Evolutionary conservation across 148 eudicot genomes (phyloP).

Genomic region (Polygonum aviculare): DNA sequence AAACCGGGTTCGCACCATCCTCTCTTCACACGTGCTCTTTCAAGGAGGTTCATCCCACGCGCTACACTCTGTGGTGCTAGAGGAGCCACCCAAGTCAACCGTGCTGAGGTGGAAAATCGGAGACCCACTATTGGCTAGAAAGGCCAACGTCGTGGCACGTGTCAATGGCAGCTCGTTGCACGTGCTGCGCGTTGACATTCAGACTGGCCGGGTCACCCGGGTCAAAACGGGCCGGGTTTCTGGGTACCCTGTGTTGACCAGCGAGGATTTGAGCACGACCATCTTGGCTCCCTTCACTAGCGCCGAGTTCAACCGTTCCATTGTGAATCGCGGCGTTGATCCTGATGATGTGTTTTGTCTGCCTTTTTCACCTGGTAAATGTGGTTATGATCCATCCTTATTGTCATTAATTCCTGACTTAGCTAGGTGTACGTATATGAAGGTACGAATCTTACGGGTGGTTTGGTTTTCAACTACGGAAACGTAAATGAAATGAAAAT

Average conservation of each 20-base stretch:
- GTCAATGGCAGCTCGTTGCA: constrained; percentile 36
- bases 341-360: constrained; percentile 63
- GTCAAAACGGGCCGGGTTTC: constrained; percentile 26
- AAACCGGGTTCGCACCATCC: constrained; percentile 35
- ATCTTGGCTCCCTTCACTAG: constrained; percentile 55
- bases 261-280: constrained; percentile 63
- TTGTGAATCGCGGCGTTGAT: constrained; percentile 60
- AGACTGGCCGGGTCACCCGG: constrained; percentile 30
- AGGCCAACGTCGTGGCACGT: constrained; percentile 66
- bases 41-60: constrained; percentile 26
- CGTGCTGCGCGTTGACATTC: constrained; percentile 45
- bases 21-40: constrained; percentile 42
- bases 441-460: too few species aligned
- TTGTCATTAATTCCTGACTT: background rate
- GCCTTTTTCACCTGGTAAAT: constrained; percentile 48
- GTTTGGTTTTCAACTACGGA: too few species aligned
- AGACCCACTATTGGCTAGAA: constrained; percentile 48
- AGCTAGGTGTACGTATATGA: too few species aligned
- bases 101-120: constrained; percentile 62
- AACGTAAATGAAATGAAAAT: too few species aligned
- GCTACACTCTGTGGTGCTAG: constrained; percentile 64
- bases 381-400: background rate
- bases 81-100: constrained; percentile 51
- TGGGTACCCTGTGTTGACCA: constrained; percentile 78
- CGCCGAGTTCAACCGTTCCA: constrained; percentile 63